Percentiles rank a stretch among this genome's conserved stretches.
Conservation (phyloP, 768 basidiomycete genomes). For the Sarcomyxa edulis region DNA sequence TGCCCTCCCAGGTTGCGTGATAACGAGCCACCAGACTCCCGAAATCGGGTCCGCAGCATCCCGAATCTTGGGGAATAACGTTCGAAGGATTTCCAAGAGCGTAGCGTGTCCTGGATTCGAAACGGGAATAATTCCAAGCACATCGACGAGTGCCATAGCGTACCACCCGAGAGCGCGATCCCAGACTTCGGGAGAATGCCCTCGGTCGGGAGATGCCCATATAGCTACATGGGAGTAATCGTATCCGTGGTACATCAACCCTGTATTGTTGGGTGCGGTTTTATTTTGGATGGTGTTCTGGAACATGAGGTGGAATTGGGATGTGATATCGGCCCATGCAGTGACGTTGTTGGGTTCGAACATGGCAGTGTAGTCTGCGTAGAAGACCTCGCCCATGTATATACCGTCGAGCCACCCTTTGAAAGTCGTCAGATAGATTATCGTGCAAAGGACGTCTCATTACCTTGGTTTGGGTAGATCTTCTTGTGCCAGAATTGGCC, state of each 20-base stretch:
- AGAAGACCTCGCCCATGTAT: slow-evolving; percentile 43
- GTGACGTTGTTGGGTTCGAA: slow-evolving; percentile 30
- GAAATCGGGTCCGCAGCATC: slow-evolving; percentile 31
- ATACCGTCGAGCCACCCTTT: slow-evolving; percentile 42
- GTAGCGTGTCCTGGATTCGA: slow-evolving; percentile 21
- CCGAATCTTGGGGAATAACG: slow-evolving; percentile 27
- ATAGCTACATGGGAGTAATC: slow-evolving; percentile 35
- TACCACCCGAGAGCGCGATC: slow-evolving; percentile 45
- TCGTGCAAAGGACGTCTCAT: no score
- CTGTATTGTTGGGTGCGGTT: slow-evolving; percentile 31
- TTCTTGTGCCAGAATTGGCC: slow-evolving; percentile 45
- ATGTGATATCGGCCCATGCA: slow-evolving; percentile 37
- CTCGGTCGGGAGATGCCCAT: slow-evolving; percentile 41
- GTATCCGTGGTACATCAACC: slow-evolving; percentile 45
- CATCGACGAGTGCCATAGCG: slow-evolving; percentile 42
- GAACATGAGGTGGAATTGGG: slow-evolving; percentile 39
- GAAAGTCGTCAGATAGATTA: not conserved
- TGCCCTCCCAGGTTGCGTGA: slow-evolving; percentile 37
- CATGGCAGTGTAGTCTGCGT: slow-evolving; percentile 31
- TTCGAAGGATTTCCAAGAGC: slow-evolving; percentile 27
- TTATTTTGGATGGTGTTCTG: slow-evolving; percentile 34
- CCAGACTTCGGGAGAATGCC: slow-evolving; percentile 45
- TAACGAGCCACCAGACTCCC: slow-evolving; percentile 48
- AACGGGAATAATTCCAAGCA: slow-evolving; percentile 30
- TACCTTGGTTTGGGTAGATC: slow-evolving; percentile 37